Evolutionary conservation across 2,329 filamentous ascomycete genomes (phyloP).

Genomic region (Alternaria metachromatica): DNA sequence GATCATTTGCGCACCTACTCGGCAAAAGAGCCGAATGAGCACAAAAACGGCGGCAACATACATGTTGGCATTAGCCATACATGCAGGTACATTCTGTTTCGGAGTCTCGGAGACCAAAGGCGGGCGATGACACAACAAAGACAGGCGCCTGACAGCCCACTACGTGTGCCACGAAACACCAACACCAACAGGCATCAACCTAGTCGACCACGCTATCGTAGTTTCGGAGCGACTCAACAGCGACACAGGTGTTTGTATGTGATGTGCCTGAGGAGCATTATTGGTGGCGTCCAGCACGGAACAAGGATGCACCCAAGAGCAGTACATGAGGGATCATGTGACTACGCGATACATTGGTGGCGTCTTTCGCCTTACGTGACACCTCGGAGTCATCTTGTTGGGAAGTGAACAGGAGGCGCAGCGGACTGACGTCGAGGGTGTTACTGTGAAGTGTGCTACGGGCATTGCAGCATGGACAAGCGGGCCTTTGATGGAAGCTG

Average conservation of each 20-base stretch:
- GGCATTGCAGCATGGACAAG: background rate
- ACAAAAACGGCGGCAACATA: background rate
- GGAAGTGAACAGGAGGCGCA: background rate
- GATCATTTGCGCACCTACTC: background rate
- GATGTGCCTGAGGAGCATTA: background rate
- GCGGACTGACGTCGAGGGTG: background rate
- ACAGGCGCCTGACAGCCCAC: background rate
- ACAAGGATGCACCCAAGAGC: background rate
- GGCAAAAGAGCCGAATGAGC: background rate
- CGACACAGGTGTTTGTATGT: background rate
- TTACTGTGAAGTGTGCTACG: background rate
- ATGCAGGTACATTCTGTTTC: constrained; percentile 2
- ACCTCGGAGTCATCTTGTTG: background rate
- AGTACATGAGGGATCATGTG: background rate
- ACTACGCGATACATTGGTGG: background rate
- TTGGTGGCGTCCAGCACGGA: background rate
- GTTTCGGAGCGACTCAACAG: background rate
- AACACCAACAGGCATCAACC: background rate
- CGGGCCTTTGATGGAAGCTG: too few species aligned
- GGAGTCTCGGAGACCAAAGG: background rate
- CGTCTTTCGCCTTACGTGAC: background rate
- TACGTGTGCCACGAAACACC: background rate
- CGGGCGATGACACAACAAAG: background rate
- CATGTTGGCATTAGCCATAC: background rate
- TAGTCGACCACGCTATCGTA: background rate